phyloP scores from a whole-genome alignment of 1,139 yeast species.

The Saccharomyces hybrid region DNA sequence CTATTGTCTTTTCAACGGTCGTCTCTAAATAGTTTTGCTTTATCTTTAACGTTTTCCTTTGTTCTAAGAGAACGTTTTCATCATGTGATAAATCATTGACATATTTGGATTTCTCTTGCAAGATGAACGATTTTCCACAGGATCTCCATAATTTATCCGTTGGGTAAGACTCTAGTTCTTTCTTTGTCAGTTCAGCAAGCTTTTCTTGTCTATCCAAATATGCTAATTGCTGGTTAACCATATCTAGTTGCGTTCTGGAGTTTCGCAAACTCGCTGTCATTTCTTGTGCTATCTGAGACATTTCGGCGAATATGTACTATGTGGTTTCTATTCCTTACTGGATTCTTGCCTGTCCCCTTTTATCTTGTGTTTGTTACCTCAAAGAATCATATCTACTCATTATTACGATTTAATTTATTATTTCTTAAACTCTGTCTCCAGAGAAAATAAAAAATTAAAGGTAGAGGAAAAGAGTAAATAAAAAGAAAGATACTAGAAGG shows the following conservation, averaged over 20 bases:
- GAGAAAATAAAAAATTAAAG: not conserved
- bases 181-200: conserved; percentile 49
- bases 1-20: conserved; percentile 66
- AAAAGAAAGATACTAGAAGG: not conserved
- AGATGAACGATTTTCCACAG: conserved; percentile 67
- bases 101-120: conserved; percentile 41
- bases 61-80: conserved; percentile 48
- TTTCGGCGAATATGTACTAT: not conserved
- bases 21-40: conserved; percentile 69
- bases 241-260: conserved; percentile 55
- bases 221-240: conserved; percentile 54
- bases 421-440: not conserved
- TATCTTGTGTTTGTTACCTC: not conserved
- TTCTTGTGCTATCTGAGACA: conserved; percentile 39
- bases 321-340: not conserved
- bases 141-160: conserved; percentile 68
- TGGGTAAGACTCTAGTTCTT: conserved; percentile 43
- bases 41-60: conserved; percentile 52
- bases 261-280: conserved; percentile 55
- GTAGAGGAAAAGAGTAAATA: not conserved
- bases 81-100: conserved; percentile 44
- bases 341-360: not conserved
- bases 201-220: conserved; percentile 51
- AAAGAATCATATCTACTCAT: not conserved
- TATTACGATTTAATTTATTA: not conserved